Conservation (phyloP, 192 early-diverging fungal species). For the Rhizophagus prolifer region DNA sequence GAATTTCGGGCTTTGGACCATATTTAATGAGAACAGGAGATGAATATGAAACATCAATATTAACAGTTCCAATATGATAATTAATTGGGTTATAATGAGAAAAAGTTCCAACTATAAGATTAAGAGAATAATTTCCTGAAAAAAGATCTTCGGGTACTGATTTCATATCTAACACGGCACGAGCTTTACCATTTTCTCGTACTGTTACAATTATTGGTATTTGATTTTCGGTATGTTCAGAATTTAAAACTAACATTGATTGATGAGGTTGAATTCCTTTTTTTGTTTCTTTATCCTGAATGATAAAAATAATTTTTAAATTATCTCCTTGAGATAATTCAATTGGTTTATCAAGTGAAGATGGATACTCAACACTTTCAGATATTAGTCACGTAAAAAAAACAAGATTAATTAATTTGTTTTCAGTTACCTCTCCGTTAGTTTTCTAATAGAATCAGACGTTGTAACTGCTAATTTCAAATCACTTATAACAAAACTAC, state of each 20-base stretch:
- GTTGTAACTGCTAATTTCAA: background rate
- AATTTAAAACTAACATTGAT: constrained; percentile 26
- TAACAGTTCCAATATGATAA: constrained; percentile 24
- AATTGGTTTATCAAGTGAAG: constrained; percentile 6
- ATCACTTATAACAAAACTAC: background rate
- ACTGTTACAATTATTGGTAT: constrained; percentile 17
- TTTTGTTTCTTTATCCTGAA: constrained; percentile 14
- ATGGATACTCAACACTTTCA: constrained; percentile 18
- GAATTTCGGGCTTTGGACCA: constrained; percentile 44
- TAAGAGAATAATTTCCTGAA: constrained; percentile 23
- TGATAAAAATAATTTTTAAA: constrained; percentile 19
- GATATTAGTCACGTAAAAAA: too few species aligned
- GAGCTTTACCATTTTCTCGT: constrained; percentile 28
- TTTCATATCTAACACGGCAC: constrained; percentile 29
- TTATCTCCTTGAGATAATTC: constrained; percentile 15
- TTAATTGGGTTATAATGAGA: constrained; percentile 25
- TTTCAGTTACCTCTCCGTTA: background rate
- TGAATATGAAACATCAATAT: constrained; percentile 13
- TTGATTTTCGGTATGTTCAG: constrained; percentile 23
- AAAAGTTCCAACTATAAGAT: constrained; percentile 31
- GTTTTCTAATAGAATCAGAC: background rate
- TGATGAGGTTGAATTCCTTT: constrained; percentile 26
- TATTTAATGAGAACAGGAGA: constrained; percentile 9
- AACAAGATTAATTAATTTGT: too few species aligned
- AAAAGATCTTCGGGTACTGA: constrained; percentile 6